These are phyloP conservation scores for Fusarium anguioides DNA, from an alignment of 2,329 filamentous ascomycete genomes.

Conservation along the genomic window DNA sequence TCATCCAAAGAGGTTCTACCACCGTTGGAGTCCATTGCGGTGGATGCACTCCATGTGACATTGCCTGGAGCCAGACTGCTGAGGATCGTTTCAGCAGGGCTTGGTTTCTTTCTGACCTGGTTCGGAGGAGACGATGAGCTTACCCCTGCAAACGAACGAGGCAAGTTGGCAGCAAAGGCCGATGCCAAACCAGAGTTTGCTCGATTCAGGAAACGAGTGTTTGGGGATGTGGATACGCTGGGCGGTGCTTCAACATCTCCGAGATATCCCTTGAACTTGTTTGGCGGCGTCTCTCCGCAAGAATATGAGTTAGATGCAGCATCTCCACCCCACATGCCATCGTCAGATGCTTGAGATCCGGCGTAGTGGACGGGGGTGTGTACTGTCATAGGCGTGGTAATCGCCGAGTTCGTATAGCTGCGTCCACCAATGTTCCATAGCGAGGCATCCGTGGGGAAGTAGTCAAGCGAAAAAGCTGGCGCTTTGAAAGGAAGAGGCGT, in stretches of 20 bases:
- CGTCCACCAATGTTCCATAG: conserved; percentile 64
- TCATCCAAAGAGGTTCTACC: conserved; percentile 65
- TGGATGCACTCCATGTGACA: conserved; percentile 63
- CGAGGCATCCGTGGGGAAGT: conserved; percentile 69
- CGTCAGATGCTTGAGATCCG: conserved; percentile 68
- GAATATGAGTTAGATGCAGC: conserved; percentile 69
- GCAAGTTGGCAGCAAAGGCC: conserved; percentile 66
- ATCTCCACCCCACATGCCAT: conserved; percentile 63
- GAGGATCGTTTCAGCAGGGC: conserved; percentile 70
- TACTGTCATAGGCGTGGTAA: conserved; percentile 67
- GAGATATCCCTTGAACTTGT: conserved; percentile 59
- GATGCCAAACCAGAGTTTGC: conserved; percentile 67
- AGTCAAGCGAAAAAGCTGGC: conserved; percentile 73
- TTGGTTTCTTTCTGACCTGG: conserved; percentile 64
- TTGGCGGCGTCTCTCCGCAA: conserved; percentile 70
- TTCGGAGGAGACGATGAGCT: conserved; percentile 59
- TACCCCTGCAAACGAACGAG: conserved; percentile 56
- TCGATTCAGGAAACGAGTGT: conserved; percentile 63
- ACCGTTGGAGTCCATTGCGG: conserved; percentile 58
- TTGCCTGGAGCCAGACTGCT: conserved; percentile 63
- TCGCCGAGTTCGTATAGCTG: conserved; percentile 64
- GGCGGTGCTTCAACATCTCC: conserved; percentile 61
- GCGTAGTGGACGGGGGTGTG: conserved; percentile 66
- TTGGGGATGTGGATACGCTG: conserved; percentile 69
- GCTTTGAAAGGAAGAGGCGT: conserved; percentile 74